phyloP scores from a whole-genome alignment of 768 basidiomycete species.

The Leccinum subtestaceum region DNA sequence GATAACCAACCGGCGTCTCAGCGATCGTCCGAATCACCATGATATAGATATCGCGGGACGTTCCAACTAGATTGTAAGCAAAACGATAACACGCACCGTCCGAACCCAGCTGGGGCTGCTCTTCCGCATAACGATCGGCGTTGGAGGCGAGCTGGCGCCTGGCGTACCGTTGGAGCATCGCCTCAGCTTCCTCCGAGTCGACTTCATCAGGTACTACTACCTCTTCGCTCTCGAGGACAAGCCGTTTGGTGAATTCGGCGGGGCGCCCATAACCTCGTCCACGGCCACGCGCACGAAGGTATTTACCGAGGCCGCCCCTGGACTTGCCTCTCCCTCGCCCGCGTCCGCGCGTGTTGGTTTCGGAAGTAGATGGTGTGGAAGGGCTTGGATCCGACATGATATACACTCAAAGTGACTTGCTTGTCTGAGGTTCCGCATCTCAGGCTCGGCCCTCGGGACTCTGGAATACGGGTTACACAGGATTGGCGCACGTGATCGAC shows the following conservation, averaged over 20 bases:
- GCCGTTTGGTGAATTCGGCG: conserved; percentile 61
- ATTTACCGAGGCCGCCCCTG: conserved; percentile 71
- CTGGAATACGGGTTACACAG: too few species aligned
- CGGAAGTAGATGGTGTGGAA: conserved; percentile 5
- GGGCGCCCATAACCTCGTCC: conserved; percentile 64
- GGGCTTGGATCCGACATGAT: conserved; percentile 16
- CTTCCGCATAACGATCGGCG: conserved; percentile 71
- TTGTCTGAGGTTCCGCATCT: neutral
- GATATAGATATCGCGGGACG: neutral
- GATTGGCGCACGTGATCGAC: neutral
- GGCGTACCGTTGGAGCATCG: conserved; percentile 49
- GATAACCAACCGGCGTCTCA: neutral
- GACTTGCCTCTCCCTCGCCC: conserved; percentile 54
- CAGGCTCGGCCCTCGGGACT: too few species aligned
- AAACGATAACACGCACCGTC: conserved; percentile 48
- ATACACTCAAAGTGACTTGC: neutral
- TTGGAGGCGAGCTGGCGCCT: conserved; percentile 64
- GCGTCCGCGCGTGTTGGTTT: conserved; percentile 31
- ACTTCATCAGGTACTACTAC: conserved; percentile 21
- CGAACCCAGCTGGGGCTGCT: conserved; percentile 64
- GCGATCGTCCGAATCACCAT: neutral
- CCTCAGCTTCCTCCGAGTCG: conserved; percentile 46
- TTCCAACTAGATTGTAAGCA: neutral
- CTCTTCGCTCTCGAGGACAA: conserved; percentile 60
- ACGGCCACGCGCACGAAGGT: conserved; percentile 66